phyloP scores from a whole-genome alignment of 495 filamentous ascomycete genomes.

The Penicillium soppii region DNA sequence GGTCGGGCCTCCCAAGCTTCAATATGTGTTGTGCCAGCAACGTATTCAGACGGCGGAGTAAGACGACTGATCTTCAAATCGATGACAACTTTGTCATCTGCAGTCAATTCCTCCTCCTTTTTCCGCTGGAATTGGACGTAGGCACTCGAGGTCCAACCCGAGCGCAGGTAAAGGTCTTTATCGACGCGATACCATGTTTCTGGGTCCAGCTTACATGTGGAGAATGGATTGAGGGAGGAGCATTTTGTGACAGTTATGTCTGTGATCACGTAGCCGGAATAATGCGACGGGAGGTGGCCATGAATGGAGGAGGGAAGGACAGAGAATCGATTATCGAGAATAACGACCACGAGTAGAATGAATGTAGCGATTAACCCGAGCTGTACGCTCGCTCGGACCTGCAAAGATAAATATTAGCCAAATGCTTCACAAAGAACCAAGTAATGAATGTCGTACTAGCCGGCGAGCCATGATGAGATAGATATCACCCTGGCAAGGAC shows the following conservation, averaged over 20 bases:
- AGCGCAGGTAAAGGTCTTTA: slow-evolving; percentile 85
- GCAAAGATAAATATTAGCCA: slow-evolving; percentile 10
- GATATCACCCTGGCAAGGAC: slow-evolving; percentile 38
- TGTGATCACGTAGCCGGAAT: slow-evolving; percentile 77
- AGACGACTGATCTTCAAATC: slow-evolving; percentile 79
- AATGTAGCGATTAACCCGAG: slow-evolving; percentile 64
- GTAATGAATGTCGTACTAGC: slow-evolving; percentile 34
- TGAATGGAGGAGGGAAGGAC: slow-evolving; percentile 82
- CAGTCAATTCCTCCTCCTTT: slow-evolving; percentile 78
- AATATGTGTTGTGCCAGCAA: slow-evolving; percentile 52
- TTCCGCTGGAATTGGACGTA: slow-evolving; percentile 84
- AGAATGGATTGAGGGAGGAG: slow-evolving; percentile 70
- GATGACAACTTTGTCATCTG: slow-evolving; percentile 75
- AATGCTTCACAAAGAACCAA: background rate
- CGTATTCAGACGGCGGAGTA: slow-evolving; percentile 58
- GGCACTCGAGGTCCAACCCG: slow-evolving; percentile 70
- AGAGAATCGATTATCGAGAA: slow-evolving; percentile 78
- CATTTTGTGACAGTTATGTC: slow-evolving; percentile 85
- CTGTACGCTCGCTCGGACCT: slow-evolving; percentile 82
- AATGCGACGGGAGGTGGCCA: slow-evolving; percentile 77
- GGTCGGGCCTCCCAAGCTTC: slow-evolving; percentile 79
- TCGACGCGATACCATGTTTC: slow-evolving; percentile 79
- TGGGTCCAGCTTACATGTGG: slow-evolving; percentile 75
- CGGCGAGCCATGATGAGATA: slow-evolving; percentile 46
- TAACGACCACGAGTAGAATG: slow-evolving; percentile 66